These are phyloP conservation scores for Podospora conica DNA, from an alignment of 495 filamentous ascomycete species.

Conservation along the genomic window DNA sequence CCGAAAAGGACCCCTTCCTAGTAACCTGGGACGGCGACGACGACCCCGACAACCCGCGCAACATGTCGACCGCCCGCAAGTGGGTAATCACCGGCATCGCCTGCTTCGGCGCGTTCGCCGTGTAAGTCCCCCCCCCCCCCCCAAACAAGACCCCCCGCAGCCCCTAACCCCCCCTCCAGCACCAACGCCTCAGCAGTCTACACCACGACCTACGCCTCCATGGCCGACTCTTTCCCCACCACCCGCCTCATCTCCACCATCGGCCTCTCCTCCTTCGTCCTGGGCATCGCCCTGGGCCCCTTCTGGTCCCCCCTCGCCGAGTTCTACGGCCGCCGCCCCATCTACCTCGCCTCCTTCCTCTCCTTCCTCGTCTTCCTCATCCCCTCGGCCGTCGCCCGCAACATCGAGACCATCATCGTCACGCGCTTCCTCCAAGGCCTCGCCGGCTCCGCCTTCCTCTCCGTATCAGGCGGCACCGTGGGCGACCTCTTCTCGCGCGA, in stretches of 20 bases:
- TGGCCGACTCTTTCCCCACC: slow-evolving; percentile 67
- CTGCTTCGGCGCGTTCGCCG: slow-evolving; percentile 66
- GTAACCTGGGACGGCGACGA: slow-evolving; percentile 65
- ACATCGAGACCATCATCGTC: slow-evolving; percentile 76
- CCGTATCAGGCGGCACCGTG: slow-evolving; percentile 85
- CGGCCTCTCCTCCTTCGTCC: slow-evolving; percentile 73
- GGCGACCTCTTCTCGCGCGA: slow-evolving; percentile 78
- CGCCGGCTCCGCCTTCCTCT: slow-evolving; percentile 80
- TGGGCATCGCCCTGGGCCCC: slow-evolving; percentile 68
- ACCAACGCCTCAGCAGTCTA: slow-evolving; percentile 89
- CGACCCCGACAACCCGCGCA: slow-evolving; percentile 69
- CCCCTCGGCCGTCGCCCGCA: slow-evolving; percentile 79
- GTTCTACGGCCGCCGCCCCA: slow-evolving; percentile 83
- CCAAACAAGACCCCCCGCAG: not conserved
- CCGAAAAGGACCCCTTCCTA: slow-evolving; percentile 48
- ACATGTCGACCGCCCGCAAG: slow-evolving; percentile 57
- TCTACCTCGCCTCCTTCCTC: slow-evolving; percentile 73
- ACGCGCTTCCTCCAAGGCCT: slow-evolving; percentile 81
- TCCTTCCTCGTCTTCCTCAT: slow-evolving; percentile 83
- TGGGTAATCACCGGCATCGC: slow-evolving; percentile 77
- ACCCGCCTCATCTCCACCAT: slow-evolving; percentile 68
- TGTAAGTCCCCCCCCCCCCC: slow-evolving; percentile 53
- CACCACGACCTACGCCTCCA: slow-evolving; percentile 76
- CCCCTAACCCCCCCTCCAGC: slow-evolving; percentile 34
- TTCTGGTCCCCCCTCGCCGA: slow-evolving; percentile 58